Evolutionary conservation across 108 stramenopile species (phyloP).

Genomic region (Cyclotella sp.): DNA sequence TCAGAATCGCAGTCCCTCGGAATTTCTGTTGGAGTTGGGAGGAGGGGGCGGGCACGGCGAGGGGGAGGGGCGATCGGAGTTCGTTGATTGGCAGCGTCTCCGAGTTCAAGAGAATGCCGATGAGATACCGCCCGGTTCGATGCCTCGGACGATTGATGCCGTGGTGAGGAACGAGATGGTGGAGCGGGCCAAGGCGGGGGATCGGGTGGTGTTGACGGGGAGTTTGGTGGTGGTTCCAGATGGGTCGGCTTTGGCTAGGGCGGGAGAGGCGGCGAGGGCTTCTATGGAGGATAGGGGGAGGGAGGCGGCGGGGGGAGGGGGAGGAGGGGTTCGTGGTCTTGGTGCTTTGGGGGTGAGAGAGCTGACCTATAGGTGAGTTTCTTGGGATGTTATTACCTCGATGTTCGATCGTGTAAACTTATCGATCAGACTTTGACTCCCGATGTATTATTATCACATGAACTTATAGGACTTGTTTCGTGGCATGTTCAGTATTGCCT

Average conservation of each 20-base stretch:
- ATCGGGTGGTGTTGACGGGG: conserved; percentile 91
- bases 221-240: conserved; percentile 95
- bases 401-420: too few relatives aligned
- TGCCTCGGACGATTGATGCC: conserved; percentile 96
- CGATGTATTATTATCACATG: too few relatives aligned
- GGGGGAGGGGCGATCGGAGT: conserved; percentile 59
- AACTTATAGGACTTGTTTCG: conserved; percentile 80
- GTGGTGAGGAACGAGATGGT: conserved; percentile 96
- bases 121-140: conserved; percentile 97
- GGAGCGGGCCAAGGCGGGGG: conserved; percentile 98
- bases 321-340: conserved; percentile 92
- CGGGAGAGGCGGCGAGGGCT: conserved; percentile 80
- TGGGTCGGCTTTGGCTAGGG: conserved; percentile 84
- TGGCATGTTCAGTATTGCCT: conserved; percentile 86
- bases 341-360: conserved; percentile 93
- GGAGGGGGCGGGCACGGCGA: conserved; percentile 8
- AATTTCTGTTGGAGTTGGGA: conserved; percentile 79
- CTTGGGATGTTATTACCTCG: too few relatives aligned
- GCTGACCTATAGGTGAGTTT: conserved; percentile 79
- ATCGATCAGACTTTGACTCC: too few relatives aligned
- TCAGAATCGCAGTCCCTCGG: conserved; percentile 65
- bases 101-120: conserved; percentile 98
- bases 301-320: conserved; percentile 73
- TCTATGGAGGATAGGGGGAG: conserved; percentile 19
- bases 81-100: conserved; percentile 98